phyloP scores from a whole-genome alignment of 83 land plant genomes.

The Picea abies region DNA sequence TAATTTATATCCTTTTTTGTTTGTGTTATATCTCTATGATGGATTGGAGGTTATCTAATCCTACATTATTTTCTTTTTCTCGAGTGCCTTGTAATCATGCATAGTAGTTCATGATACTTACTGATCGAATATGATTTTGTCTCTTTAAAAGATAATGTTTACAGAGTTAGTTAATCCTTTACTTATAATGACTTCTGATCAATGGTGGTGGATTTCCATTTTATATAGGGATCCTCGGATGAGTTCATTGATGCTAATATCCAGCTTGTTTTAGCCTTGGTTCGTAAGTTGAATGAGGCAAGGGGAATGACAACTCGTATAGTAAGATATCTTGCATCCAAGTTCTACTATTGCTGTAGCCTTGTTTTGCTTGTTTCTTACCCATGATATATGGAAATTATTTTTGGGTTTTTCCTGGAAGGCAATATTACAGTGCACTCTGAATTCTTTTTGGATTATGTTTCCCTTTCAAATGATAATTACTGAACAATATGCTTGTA shows the following conservation, averaged over 20 bases:
- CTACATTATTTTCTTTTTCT: too few species aligned
- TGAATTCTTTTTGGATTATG: neutral
- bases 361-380: neutral
- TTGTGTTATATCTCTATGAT: too few species aligned
- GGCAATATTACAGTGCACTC: neutral
- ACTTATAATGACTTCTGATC: too few species aligned
- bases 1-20: too few species aligned
- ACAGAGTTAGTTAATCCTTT: too few species aligned
- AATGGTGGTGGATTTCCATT: too few species aligned
- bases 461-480: neutral
- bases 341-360: neutral
- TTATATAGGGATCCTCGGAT: constrained; percentile 85
- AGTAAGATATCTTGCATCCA: constrained; percentile 47
- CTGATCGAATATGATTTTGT: too few species aligned
- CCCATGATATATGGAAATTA: neutral
- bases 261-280: constrained; percentile 89
- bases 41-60: too few species aligned
- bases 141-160: too few species aligned
- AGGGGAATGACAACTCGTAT: constrained; percentile 65
- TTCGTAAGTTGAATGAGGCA: constrained; percentile 61
- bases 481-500: neutral
- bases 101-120: too few species aligned
- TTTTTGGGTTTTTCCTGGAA: neutral
- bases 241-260: constrained; percentile 98
- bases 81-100: too few species aligned